These are phyloP conservation scores for Pistacia vera DNA, from an alignment of 345 rosid species.

Conservation along the genomic window DNA sequence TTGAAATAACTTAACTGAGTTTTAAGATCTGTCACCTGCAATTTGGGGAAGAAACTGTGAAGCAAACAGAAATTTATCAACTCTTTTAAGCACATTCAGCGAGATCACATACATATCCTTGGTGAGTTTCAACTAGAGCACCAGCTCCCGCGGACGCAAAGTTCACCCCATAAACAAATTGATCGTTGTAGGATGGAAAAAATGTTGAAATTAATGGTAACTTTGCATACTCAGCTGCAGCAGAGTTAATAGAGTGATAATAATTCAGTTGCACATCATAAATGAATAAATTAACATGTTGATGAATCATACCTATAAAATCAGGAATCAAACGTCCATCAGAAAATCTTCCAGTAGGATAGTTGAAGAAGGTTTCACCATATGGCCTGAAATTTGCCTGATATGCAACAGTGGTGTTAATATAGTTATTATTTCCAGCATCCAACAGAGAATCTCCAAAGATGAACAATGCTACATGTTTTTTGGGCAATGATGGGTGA, in stretches of 20 bases:
- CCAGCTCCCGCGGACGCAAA: constrained; percentile 30
- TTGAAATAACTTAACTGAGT: constrained; percentile 41
- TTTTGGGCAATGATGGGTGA: neutral
- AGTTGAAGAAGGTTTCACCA: constrained; percentile 31
- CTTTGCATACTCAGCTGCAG: constrained; percentile 25
- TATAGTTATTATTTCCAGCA: constrained; percentile 38
- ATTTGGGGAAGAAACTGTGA: no score
- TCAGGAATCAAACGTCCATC: constrained; percentile 5
- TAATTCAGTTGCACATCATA: neutral
- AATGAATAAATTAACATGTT: no score
- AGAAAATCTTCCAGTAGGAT: constrained; percentile 19
- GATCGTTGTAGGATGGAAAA: neutral
- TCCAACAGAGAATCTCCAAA: constrained; percentile 47
- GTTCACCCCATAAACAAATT: constrained; percentile 25
- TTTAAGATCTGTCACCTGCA: constrained; percentile 43
- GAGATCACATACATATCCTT: constrained; percentile 4
- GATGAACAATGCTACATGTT: constrained; percentile 22
- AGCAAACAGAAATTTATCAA: no score
- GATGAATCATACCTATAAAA: constrained; percentile 12
- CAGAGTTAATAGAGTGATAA: neutral
- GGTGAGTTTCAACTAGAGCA: constrained; percentile 17
- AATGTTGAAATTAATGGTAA: constrained; percentile 14
- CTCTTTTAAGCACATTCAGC: no score
- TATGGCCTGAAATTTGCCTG: constrained; percentile 35
- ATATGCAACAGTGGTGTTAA: constrained; percentile 8